Base-by-base conservation (phyloP, 345 rosid species). In the Citrus australasica region DNA sequence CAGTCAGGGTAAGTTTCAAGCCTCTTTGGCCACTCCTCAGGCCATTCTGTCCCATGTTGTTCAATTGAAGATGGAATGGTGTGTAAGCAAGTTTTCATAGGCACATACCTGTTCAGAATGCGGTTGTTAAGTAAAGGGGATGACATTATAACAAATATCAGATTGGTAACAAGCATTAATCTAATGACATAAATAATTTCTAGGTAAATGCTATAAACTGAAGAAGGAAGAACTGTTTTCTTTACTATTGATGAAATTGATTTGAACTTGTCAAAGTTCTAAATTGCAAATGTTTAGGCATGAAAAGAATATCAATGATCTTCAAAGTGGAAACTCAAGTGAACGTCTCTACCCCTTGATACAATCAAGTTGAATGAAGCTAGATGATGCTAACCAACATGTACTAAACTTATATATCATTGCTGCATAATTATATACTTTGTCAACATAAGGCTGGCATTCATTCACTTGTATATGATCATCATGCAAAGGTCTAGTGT, bases 21-120 rank as follows among this genome's bases (percentile, higher is more conserved):
- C 86, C 99, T 88, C 87, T 88, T 87, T 40, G 97, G 99, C 97
- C 99, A 95, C 83, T 92, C 98, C 80, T 91, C 96, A n/a, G 98
- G 99, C 98, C 99, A 95, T 56, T 93, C 99, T 27, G 97, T 85
- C 67, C 99, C 99, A 30, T 86, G 97, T 70, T 93, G 94, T 79
- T 95, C 98, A 71, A 93, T 91, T 74, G 96, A 85, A 28, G 95
- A 84, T 28, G 99, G 98, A 83, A 95, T 85, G 24, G 85, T 71
- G 75, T 93, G 91, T 87, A 95, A 76, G 84, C 99, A 95, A 30
- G 78, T 84, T 80, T 90, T 92, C 88, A 95, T 86, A 24, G 89
- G 87, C 82, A 91, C 88, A 86, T 95, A 91, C 98, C 99, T 95
- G 76, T 80, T 74, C 21, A 62, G 22, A 70, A 75, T 55, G 55